phyloP scores from a whole-genome alignment of 805 yeast genomes.

The Candida sithepensis region DNA sequence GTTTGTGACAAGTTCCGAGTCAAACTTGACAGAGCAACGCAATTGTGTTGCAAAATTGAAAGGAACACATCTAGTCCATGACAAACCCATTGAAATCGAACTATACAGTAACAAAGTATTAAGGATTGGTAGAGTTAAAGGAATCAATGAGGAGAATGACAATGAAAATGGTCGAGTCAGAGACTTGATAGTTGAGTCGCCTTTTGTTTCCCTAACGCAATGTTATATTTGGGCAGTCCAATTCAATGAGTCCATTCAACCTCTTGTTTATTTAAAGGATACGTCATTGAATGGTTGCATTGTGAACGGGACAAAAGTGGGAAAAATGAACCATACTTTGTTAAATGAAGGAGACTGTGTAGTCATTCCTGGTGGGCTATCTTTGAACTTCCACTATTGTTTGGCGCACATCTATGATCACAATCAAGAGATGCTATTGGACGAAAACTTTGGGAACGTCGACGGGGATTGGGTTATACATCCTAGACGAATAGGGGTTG shows the following conservation, averaged over 20 bases:
- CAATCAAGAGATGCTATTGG: not conserved
- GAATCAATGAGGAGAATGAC: conserved; percentile 20
- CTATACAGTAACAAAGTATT: conserved; percentile 31
- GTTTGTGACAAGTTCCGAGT: no score
- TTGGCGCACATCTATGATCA: conserved; percentile 16
- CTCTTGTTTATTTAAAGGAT: conserved; percentile 49
- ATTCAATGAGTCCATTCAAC: conserved; percentile 46
- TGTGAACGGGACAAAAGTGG: conserved; percentile 35
- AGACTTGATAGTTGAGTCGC: conserved; percentile 31
- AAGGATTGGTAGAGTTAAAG: conserved; percentile 40
- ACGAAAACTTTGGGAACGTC: not conserved
- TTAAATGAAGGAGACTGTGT: conserved; percentile 36
- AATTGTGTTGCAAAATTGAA: not conserved
- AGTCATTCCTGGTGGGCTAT: conserved; percentile 32
- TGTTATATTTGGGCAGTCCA: conserved; percentile 34
- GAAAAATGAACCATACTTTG: conserved; percentile 30
- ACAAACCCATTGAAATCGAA: conserved; percentile 4
- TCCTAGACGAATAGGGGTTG: conserved; percentile 44
- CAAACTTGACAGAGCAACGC: no score
- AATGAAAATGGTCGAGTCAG: conserved; percentile 1
- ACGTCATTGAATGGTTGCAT: conserved; percentile 48
- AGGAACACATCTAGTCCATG: not conserved
- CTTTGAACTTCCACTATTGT: conserved; percentile 9
- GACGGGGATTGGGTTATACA: conserved; percentile 41
- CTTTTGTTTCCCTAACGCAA: conserved; percentile 43